These are phyloP conservation scores for Nidularia pulvinata DNA, from an alignment of 768 basidiomycete genomes.

Conservation along the genomic window DNA sequence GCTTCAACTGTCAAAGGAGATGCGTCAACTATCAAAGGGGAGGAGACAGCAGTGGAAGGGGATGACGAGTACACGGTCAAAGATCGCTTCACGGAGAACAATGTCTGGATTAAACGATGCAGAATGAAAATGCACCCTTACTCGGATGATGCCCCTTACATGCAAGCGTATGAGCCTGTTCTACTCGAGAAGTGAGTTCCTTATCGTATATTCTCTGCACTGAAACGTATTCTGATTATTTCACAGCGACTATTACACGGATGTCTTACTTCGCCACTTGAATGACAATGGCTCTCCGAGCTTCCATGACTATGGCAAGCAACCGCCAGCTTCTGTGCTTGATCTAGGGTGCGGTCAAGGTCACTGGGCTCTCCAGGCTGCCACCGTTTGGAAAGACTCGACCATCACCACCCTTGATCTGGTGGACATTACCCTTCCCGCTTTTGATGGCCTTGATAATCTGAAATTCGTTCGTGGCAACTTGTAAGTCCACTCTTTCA, in stretches of 20 bases:
- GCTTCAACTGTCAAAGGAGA: neutral
- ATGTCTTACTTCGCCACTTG: slow-evolving; percentile 55
- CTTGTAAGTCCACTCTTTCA: slow-evolving; percentile 49
- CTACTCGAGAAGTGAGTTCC: slow-evolving; percentile 56
- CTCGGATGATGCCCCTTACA: slow-evolving; percentile 48
- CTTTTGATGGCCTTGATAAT: slow-evolving; percentile 34
- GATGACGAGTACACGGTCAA: slow-evolving; percentile 8
- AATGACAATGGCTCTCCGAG: slow-evolving; percentile 52
- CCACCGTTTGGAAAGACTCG: slow-evolving; percentile 58
- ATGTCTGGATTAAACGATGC: slow-evolving; percentile 34
- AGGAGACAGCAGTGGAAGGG: slow-evolving; percentile 14
- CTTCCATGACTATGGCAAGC: slow-evolving; percentile 51
- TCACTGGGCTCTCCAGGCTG: slow-evolving; percentile 65
- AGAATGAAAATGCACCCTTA: slow-evolving; percentile 60
- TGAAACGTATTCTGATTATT: slow-evolving; percentile 3
- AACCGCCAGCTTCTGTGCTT: slow-evolving; percentile 54
- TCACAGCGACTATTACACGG: slow-evolving; percentile 60
- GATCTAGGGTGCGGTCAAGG: slow-evolving; percentile 81
- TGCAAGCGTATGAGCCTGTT: slow-evolving; percentile 64
- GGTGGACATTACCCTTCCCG: slow-evolving; percentile 41
- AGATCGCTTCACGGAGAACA: slow-evolving; percentile 24
- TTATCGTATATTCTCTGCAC: slow-evolving; percentile 2
- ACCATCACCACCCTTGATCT: slow-evolving; percentile 69
- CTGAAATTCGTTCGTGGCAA: slow-evolving; percentile 60
- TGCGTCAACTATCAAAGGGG: too few relatives aligned